Conservation (phyloP, 768 basidiomycete species). For the Paxillus rubicundulus region DNA sequence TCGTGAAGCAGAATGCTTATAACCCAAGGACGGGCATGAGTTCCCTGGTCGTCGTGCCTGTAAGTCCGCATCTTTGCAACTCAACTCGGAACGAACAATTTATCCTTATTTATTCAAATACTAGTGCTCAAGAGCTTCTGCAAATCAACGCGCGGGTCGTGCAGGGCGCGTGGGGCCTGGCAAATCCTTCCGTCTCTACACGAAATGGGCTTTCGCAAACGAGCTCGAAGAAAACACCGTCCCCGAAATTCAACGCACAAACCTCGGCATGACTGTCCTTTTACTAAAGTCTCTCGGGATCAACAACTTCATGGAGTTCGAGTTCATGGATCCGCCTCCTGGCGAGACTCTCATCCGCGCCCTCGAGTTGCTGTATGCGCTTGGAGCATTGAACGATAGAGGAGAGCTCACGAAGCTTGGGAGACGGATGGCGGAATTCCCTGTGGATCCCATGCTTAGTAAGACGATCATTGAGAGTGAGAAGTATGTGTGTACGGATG, state of each 20-base stretch:
- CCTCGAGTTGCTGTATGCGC: slow-evolving; percentile 88
- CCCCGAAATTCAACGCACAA: slow-evolving; percentile 98
- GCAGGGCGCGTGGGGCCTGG: slow-evolving; percentile 98
- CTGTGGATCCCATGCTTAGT: slow-evolving; percentile 96
- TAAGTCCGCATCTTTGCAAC: slow-evolving; percentile 41
- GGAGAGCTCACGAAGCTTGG: slow-evolving; percentile 98
- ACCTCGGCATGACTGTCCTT: slow-evolving; percentile 92
- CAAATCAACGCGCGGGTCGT: slow-evolving; percentile 94
- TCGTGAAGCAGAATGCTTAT: slow-evolving; percentile 79
- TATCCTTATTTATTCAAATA: neutral
- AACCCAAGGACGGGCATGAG: slow-evolving; percentile 99
- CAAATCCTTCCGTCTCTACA: slow-evolving; percentile 97
- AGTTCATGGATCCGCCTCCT: slow-evolving; percentile 97
- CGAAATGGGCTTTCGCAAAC: slow-evolving; percentile 96
- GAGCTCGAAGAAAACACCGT: slow-evolving; percentile 97
- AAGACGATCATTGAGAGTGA: slow-evolving; percentile 97
- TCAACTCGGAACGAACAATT: slow-evolving; percentile 26
- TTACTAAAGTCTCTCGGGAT: slow-evolving; percentile 96
- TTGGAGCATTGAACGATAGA: slow-evolving; percentile 93
- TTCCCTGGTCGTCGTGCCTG: slow-evolving; percentile 91
- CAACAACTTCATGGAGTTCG: slow-evolving; percentile 97
- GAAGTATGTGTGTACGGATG: slow-evolving; percentile 91
- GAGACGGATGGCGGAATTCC: slow-evolving; percentile 97
- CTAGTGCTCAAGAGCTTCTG: slow-evolving; percentile 95
- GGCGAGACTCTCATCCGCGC: slow-evolving; percentile 97